Percentiles rank a stretch among this genome's conserved stretches.
Conservation (phyloP, 2,329 filamentous ascomycete genomes). For the Aspergillus brasiliensis region DNA sequence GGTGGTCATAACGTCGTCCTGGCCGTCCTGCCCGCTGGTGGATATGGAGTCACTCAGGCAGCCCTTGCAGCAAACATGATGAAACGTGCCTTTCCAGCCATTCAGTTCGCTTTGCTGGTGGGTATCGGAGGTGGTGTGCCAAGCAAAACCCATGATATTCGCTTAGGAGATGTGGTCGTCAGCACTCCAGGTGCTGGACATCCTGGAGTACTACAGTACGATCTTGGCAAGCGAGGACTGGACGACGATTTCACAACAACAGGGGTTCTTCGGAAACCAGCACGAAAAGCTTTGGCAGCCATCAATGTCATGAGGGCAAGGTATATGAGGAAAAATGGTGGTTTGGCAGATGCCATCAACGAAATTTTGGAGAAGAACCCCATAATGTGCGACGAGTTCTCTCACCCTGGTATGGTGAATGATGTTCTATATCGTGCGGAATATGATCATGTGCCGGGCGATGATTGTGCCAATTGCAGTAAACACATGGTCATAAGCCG, state of each 20-base stretch:
- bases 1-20: constrained; percentile 28
- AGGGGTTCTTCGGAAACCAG: constrained; percentile 19
- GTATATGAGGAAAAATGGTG: too few relatives aligned
- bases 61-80: constrained; percentile 16
- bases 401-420: background rate
- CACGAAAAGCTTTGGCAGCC: constrained; percentile 16
- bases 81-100: constrained; percentile 24
- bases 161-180: constrained; percentile 34
- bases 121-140: constrained; percentile 36
- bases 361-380: background rate
- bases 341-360: background rate
- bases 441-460: background rate
- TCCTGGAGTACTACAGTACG: constrained; percentile 33
- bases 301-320: background rate
- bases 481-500: background rate
- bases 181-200: constrained; percentile 19
- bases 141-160: constrained; percentile 22
- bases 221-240: constrained; percentile 26
- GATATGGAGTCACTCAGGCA: constrained; percentile 26
- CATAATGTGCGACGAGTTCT: constrained; percentile 4
- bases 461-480: background rate
- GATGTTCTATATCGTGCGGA: background rate
- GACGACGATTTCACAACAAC: constrained; percentile 24
- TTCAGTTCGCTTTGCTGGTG: constrained; percentile 31
- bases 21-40: constrained; percentile 22